phyloP scores from a whole-genome alignment of 352 stramenopile species.

The Globisporangium middletonii region DNA sequence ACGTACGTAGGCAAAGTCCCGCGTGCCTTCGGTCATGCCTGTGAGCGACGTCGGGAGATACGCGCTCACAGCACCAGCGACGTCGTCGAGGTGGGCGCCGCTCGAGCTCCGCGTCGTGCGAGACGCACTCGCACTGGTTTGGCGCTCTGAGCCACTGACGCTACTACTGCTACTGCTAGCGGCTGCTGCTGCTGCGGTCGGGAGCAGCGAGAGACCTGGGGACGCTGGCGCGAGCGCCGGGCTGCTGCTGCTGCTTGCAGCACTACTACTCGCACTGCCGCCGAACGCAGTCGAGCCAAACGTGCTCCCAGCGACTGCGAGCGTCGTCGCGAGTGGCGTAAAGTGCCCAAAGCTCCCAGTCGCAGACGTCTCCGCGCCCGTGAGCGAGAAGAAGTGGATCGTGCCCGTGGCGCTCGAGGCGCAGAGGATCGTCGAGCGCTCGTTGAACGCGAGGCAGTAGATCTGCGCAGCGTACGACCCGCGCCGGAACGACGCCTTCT shows the following conservation, averaged over 20 bases:
- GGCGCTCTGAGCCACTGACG: not conserved
- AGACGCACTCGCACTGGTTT: conserved; percentile 5
- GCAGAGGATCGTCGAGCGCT: conserved; percentile 90
- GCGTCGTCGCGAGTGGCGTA: conserved; percentile 61
- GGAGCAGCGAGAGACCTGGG: conserved; percentile 1
- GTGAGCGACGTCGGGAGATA: conserved; percentile 75
- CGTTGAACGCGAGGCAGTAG: conserved; percentile 95
- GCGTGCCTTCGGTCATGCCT: conserved; percentile 80
- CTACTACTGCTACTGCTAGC: not conserved
- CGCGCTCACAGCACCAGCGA: conserved; percentile 58
- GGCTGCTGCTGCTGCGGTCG: not conserved
- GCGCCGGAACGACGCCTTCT: conserved; percentile 91
- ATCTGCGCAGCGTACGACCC: conserved; percentile 95
- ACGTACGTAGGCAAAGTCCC: conserved; percentile 81
- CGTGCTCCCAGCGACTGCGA: conserved; percentile 59
- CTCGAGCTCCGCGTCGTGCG: conserved; percentile 29
- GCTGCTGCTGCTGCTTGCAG: conserved; percentile 3
- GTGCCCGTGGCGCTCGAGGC: conserved; percentile 96
- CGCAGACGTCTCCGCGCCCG: conserved; percentile 55
- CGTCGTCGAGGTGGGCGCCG: conserved; percentile 54
- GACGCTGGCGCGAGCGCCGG: not conserved
- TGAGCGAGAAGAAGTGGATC: conserved; percentile 94
- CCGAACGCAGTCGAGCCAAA: conserved; percentile 50
- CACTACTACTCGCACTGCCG: conserved; percentile 9
- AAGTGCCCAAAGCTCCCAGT: conserved; percentile 81